Evolutionary conservation across 129 eudicot genomes (phyloP), one percentile per base, ranked within the genome.

Genomic region (Helianthus tuberosus): DNA sequence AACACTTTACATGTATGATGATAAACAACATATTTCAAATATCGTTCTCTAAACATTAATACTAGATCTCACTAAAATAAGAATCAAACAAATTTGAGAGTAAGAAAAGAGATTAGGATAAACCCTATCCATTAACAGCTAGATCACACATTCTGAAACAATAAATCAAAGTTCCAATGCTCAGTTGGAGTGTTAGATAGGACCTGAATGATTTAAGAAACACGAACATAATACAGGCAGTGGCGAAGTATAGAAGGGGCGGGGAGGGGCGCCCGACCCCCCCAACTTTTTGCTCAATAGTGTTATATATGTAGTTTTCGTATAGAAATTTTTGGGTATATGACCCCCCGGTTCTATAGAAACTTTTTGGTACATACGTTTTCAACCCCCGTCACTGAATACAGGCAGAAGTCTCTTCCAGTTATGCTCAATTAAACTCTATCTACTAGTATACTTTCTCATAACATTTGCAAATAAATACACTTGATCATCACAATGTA

Each of bases 31-130:
- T 64, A 62, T 61, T 36, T 39, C 29, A 25, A 13, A 44, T 5
- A 72, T 58, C 0, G 13, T 57, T 57, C n/a, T 23, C 16, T 43
- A 20, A 72, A 14, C 79, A 74, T 38, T 52, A 17, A 47, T 68
- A 4, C 16, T 32, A 76, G 46, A 55, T 46, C 75, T 58, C 20
- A 59, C 36, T 49, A 17, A 36, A 5, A 27, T 8, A 68, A 60
- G 25, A 69, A 64, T 7, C 20, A 16, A 32, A 10, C 20, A 50
- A 29, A 58, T 68, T 25, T 10, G 69, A 35, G 29, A 35, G 61
- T 5, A 23, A 63, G 59, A 57, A 3, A 67, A 44, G 46, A 10
- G 25, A 76, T 11, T 54, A 53, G 66, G 44, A 65, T 35, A 65
- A 52, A 27, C 16, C 32, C 25, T 16, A 41, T 41, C 2, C 2